Evolutionary conservation across 2,329 filamentous ascomycete species (phyloP).

Genomic region (Elsinoe australis): DNA sequence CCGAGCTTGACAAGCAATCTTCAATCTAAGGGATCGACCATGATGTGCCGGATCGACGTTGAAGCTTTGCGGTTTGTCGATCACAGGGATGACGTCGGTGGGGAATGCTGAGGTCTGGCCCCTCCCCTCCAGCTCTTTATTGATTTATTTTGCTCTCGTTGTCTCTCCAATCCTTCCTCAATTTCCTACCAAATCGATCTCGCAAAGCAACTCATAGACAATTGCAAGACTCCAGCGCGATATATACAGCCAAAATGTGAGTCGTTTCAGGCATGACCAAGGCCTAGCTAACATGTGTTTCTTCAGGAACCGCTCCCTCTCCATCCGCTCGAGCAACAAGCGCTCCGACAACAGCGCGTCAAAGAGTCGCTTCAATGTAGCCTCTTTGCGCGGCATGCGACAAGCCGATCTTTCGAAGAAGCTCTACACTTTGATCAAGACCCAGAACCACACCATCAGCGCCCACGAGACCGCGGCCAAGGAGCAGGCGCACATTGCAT

Average conservation of each 20-base stretch:
- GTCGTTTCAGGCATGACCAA: background rate
- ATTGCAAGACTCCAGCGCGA: background rate
- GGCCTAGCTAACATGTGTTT: constrained; percentile 8
- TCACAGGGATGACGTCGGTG: constrained; percentile 15
- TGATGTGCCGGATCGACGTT: constrained; percentile 9
- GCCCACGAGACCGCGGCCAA: constrained; percentile 78
- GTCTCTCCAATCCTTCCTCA: background rate
- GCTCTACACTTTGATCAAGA: constrained; percentile 89
- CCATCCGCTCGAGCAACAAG: constrained; percentile 59
- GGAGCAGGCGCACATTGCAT: constrained; percentile 76
- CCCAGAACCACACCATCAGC: constrained; percentile 78
- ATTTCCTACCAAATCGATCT: background rate
- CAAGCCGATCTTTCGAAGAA: constrained; percentile 85
- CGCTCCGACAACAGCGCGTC: constrained; percentile 36
- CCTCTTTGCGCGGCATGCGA: constrained; percentile 72
- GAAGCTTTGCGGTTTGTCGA: background rate
- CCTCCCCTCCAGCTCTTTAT: constrained; percentile 11
- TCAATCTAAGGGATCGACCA: background rate
- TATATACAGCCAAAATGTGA: constrained; percentile 11
- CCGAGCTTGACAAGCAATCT: background rate
- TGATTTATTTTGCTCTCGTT: background rate
- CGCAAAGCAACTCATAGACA: background rate
- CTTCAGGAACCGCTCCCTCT: constrained; percentile 51
- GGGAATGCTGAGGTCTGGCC: constrained; percentile 10
- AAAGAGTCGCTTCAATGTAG: constrained; percentile 73